Base-by-base conservation (phyloP, 345 rosid genomes). In the Mercurialis annua region DNA sequence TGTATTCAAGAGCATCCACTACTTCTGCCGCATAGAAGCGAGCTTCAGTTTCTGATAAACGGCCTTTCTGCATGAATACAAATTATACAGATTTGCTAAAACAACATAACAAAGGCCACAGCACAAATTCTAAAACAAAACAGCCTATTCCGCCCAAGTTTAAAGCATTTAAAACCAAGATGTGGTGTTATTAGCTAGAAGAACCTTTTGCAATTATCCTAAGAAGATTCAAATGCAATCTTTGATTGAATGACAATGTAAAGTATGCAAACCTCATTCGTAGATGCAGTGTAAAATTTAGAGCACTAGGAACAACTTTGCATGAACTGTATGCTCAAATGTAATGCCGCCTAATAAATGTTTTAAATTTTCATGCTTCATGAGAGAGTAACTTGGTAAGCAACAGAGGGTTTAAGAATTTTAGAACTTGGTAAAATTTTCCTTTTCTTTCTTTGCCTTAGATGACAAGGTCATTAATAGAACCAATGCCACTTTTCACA, bases 1-100 rank as follows among this genome's bases (percentile, higher is more conserved):
- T 89, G 76, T 94, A 94, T 79, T 94, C 98, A 44, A 94, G 97
- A 65, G 98, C 96, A 82, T 94, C 97, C 40, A 89, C 87, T 71
- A 92, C 96, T 81, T 94, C 96, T 36, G 97, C 96, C 9, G 88
- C 77, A 70, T 94, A 94, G 72, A 89, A 92, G 20, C 98, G 82
- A 78, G 97, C 96, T 81, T 94, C 99, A 65, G 86, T 85, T 81
- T 91, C 97, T 20, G 92, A 64, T 62, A 92, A 70, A 23, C 84
- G 84, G 59, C 87, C 83, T 88, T 94, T 94, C 99, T 92, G 83
- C 76, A 73, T 34, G 59, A n/a, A 21, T 10, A 24, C 59, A 70
- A 56, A 77, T 36, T 55, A 70, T 67, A 47, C 47, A 30, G 20
- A 64, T 52, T 62, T 42, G 18, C 65, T 59, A 59, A 59, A 14